Evolutionary conservation across 2,329 filamentous ascomycete genomes (phyloP).

Genomic region (Nemania diffusa): DNA sequence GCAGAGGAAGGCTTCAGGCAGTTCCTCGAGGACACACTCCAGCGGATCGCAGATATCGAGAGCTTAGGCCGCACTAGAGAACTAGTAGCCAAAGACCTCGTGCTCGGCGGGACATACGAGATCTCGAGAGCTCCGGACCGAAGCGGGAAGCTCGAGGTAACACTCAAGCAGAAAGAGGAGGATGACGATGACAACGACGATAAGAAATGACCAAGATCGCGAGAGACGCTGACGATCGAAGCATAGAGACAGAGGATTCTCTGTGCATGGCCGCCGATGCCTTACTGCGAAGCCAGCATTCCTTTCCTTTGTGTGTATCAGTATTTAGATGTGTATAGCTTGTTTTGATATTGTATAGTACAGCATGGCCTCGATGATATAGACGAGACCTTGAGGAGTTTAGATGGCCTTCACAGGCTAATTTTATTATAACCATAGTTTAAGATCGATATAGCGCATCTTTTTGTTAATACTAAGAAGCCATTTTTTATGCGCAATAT

Average conservation of each 20-base stretch:
- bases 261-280: conserved; percentile 2
- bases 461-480: not conserved
- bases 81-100: conserved; percentile 93
- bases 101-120: conserved; percentile 82
- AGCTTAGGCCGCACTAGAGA: conserved; percentile 93
- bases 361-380: conserved; percentile 7
- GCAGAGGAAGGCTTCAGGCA: conserved; percentile 79
- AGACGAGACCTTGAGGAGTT: conserved; percentile 4
- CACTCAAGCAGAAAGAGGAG: conserved; percentile 57
- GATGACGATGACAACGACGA: conserved; percentile 51
- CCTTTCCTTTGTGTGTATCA: conserved; percentile 31
- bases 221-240: not conserved
- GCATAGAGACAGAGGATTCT: not conserved
- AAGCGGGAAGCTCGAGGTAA: conserved; percentile 53
- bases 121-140: conserved; percentile 55
- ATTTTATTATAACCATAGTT: conserved; percentile 1
- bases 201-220: conserved; percentile 25
- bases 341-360: conserved; percentile 18
- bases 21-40: conserved; percentile 82
- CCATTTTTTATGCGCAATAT: not conserved
- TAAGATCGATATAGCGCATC: not conserved
- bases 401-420: conserved; percentile 21
- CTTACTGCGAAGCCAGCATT: conserved; percentile 28
- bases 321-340: conserved; percentile 7
- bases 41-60: conserved; percentile 92